Evolutionary conservation across 1,139 yeast species (phyloP), one percentile per base, ranked within the genome.

Genomic region (Lodderomyces metapsilosis): DNA sequence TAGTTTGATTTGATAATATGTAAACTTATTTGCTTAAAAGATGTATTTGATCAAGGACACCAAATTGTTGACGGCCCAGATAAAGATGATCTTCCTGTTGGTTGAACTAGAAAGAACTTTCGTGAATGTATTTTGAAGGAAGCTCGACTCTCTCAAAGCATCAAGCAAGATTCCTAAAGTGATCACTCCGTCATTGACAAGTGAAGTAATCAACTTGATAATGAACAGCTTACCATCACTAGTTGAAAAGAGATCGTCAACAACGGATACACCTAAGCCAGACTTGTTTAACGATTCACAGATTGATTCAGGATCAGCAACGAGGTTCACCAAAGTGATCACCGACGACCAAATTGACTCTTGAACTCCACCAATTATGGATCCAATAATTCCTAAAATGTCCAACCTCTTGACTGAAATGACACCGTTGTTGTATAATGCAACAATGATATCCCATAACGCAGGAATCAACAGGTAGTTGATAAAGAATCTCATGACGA

Each of bases 201-300:
- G 49, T 17, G 51, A 44, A 11, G 52, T 52, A 24, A 53, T 50
- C 38, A 58, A 50, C 33, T 52, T 49, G 11, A 52, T 56, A 30
- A 53, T 52, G 34, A 62, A 62, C 6, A 33, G 40, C 45, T 52
- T 53, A 45, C 58, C 57, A 38, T 52, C 54, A 3, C 52, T 21
- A 41, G 62, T 60, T 11, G 54, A 47, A 12, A 61, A 33, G 4
- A 52, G 46, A 27, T 52, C 53, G 39, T 57, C 52, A 24, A 58
- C 44, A 24, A 61, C 49, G 5, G 62, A 59, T 12, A 59, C 53
- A 28, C 54, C 66, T 38, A 62, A 55, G 16, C 68, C 68, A 5
- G 66, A 61, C 48, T 58, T 61, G 16, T 54, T 48, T 43, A 62
- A 53, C 2, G 66, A 60, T 24, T 51, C 57, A 44, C 57, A 53